Conservation (phyloP, 2,329 filamentous ascomycete genomes). For the Aspergillus pseudoterreus region DNA sequence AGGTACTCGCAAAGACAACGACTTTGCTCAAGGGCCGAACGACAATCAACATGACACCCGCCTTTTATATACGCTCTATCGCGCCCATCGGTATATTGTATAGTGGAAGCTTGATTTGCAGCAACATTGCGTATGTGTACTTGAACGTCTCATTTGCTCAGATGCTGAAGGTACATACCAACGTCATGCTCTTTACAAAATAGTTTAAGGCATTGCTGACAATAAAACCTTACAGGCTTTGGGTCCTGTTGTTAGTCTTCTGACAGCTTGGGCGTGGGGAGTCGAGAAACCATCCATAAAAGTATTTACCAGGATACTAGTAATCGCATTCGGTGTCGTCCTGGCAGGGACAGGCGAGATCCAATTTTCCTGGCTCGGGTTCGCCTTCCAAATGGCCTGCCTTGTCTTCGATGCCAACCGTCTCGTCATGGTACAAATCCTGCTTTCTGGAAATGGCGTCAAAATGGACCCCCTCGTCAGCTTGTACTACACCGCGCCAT, state of each 20-base stretch:
- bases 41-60: constrained; percentile 88
- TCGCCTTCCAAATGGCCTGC: constrained; percentile 64
- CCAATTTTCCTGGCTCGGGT: constrained; percentile 64
- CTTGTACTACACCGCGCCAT: constrained; percentile 83
- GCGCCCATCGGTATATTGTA: constrained; percentile 93
- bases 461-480: constrained; percentile 83
- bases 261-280: constrained; percentile 80
- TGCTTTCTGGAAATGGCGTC: constrained; percentile 68
- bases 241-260: constrained; percentile 85
- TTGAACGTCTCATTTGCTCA: constrained; percentile 94
- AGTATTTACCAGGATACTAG: constrained; percentile 81
- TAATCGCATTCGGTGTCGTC: constrained; percentile 87
- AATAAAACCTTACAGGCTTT: constrained; percentile 60
- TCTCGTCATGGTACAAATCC: constrained; percentile 74
- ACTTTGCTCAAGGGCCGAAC: constrained; percentile 83
- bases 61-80: constrained; percentile 83
- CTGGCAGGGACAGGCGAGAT: constrained; percentile 92
- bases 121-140: constrained; percentile 91
- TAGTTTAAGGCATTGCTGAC: neutral
- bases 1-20: constrained; percentile 83
- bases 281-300: constrained; percentile 74
- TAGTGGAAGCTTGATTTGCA: constrained; percentile 89
- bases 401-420: constrained; percentile 74
- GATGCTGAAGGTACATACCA: constrained; percentile 77
- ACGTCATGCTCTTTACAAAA: neutral